These are phyloP conservation scores for Heracleum sosnowskyi DNA, from an alignment of 129 eudicot genomes.

Conservation along the genomic window DNA sequence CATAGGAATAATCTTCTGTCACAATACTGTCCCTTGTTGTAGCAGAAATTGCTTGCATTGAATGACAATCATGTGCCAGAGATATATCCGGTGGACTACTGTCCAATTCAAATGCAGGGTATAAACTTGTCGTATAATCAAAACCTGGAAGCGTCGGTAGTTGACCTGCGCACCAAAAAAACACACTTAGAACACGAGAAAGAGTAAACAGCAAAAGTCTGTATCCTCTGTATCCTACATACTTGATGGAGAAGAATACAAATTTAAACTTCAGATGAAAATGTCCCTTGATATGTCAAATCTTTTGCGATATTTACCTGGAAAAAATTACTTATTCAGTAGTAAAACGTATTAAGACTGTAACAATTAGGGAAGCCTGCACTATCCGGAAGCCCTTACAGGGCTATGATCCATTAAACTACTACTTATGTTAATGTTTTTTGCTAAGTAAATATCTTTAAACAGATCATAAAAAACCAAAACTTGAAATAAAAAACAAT, in stretches of 20 bases:
- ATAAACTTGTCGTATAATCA: conserved; percentile 3
- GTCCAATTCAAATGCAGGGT: conserved; percentile 3
- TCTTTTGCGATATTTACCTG: neutral
- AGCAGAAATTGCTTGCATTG: conserved; percentile 14
- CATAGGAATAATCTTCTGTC: conserved; percentile 9
- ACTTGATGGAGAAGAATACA: neutral
- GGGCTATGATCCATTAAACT: neutral
- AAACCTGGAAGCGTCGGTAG: neutral
- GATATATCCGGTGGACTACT: conserved; percentile 8
- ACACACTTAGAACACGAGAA: neutral
- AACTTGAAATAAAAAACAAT: neutral
- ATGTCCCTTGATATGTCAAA: too few relatives aligned
- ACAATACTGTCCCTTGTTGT: conserved; percentile 10
- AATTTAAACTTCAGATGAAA: neutral
- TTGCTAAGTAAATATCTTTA: too few relatives aligned
- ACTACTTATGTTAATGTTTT: too few relatives aligned
- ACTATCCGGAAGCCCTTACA: neutral
- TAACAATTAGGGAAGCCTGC: neutral
- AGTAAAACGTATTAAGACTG: neutral
- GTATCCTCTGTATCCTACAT: neutral
- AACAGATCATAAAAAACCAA: neutral
- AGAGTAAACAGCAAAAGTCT: neutral
- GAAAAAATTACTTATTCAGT: too few relatives aligned
- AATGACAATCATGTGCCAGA: conserved; percentile 13
- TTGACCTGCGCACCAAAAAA: conserved; percentile 6